Base-by-base conservation (phyloP, 2,329 filamentous ascomycete genomes). In the Sporothrix euskadiensis region DNA sequence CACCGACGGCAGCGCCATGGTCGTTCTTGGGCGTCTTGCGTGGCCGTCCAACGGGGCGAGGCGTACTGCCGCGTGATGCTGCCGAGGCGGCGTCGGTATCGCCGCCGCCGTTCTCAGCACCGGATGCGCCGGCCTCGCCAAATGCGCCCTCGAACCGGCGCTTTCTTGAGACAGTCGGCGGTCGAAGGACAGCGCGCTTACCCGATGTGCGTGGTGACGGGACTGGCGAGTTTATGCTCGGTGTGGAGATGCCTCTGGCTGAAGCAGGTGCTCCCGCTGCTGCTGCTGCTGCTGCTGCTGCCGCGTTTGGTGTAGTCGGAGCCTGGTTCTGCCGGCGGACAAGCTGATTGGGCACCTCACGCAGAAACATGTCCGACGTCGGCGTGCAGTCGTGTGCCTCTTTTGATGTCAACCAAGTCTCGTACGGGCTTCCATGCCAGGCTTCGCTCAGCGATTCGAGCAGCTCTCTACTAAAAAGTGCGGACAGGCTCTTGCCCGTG, bases 101-200 rank as follows among this genome's bases (percentile, higher is more conserved):
- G 14, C 77, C 61, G 14, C 76, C 72, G 32, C 68, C 74, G 30
- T 12, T 69, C 9, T 80, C 70, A 47, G 19, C 19, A 19, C 69
- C 39, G 4, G 81, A 14, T 83, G 83, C 9, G 12, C 47, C 19
- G 8, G 47, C 7, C 83, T 61, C 76, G 32, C 81, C 80, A 41
- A 79, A 73, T 2, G 78, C 78, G n/a, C 80, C 78, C 30, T 80
- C 80, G n/a, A 80, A 77, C 3, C 30, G 72, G 10, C 86, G 83
- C 74, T 88, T 88, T 76, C 84, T 85, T 8, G 82, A 80, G 16
- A 80, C 79, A 0, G 81, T 78, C 1, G 81, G 80, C 19, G 83
- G 81, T 4, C 86, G 83, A 39, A 88, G 79, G 26, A 79, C 81
- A 4, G 85, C 84, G 57, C 82, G 83, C 74, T 85, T 86, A 35